phyloP scores from a whole-genome alignment of 2,329 filamentous ascomycete species.

The Penicillium sp. region DNA sequence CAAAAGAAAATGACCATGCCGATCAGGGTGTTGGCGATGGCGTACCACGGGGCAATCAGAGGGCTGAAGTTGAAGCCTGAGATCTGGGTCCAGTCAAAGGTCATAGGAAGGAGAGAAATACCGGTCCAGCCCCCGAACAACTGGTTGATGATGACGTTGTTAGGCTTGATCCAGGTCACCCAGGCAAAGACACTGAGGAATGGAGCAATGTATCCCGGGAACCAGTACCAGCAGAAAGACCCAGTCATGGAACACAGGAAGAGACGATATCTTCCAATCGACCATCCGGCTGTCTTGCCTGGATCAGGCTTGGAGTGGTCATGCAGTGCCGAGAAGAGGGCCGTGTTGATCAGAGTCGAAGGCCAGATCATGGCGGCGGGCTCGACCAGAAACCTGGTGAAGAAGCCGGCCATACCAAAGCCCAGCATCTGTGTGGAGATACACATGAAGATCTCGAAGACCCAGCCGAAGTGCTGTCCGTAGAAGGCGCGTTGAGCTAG shows the following conservation, averaged over 20 bases:
- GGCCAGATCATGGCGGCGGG: conserved; percentile 71
- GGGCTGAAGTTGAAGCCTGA: conserved; percentile 65
- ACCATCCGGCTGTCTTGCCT: conserved; percentile 57
- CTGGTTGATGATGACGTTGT: conserved; percentile 66
- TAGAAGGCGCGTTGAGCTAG: conserved; percentile 69
- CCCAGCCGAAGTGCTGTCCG: conserved; percentile 62
- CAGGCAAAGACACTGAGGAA: conserved; percentile 68
- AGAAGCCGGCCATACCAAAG: conserved; percentile 65
- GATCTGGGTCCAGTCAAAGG: conserved; percentile 70
- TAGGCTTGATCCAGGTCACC: conserved; percentile 65
- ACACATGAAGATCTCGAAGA: conserved; percentile 62
- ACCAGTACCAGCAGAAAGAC: conserved; percentile 64
- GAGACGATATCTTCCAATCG: conserved; percentile 61
- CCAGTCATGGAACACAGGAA: conserved; percentile 56
- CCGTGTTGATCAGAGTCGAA: conserved; percentile 60
- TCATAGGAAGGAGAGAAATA: conserved; percentile 21
- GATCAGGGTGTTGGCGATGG: conserved; percentile 67
- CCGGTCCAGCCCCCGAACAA: conserved; percentile 23
- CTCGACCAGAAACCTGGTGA: conserved; percentile 57
- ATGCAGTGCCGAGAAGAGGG: conserved; percentile 69
- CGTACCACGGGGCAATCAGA: conserved; percentile 67
- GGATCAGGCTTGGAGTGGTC: conserved; percentile 56
- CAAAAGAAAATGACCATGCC: conserved; percentile 64
- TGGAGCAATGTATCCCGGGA: conserved; percentile 65
- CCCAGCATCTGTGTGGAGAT: conserved; percentile 66